Evolutionary conservation across 371 early-diverging fungal genomes (phyloP).

Genomic region (Mucor indicus): DNA sequence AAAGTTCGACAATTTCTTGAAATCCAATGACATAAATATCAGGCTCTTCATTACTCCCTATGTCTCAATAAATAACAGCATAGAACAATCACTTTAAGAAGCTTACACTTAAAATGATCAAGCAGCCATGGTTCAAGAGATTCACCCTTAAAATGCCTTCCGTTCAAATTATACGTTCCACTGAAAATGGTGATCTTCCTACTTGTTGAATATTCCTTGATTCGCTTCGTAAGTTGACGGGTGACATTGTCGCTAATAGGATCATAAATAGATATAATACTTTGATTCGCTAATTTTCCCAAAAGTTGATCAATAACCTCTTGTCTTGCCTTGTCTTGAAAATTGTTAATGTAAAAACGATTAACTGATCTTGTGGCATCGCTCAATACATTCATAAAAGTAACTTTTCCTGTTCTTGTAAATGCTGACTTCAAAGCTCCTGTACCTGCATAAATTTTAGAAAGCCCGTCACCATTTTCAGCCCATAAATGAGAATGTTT

Average conservation of each 20-base stretch:
- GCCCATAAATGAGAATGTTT: constrained; percentile 84
- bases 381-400: constrained; percentile 79
- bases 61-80: too few species aligned
- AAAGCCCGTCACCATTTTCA: constrained; percentile 93
- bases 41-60: constrained; percentile 54
- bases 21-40: constrained; percentile 88
- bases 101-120: constrained; percentile 46
- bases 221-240: constrained; percentile 46
- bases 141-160: constrained; percentile 67
- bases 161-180: constrained; percentile 93
- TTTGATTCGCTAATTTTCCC: constrained; percentile 59
- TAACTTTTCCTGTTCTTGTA: constrained; percentile 88
- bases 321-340: constrained; percentile 88
- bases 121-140: constrained; percentile 66
- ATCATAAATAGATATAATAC: constrained; percentile 54
- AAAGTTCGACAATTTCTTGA: constrained; percentile 94
- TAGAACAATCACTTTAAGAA: background rate
- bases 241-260: constrained; percentile 61
- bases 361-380: constrained; percentile 92
- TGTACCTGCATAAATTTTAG: constrained; percentile 97
- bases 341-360: constrained; percentile 90
- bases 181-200: constrained; percentile 62
- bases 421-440: constrained; percentile 93
- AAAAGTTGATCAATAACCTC: constrained; percentile 87
- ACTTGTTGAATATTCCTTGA: constrained; percentile 53